Base-by-base conservation (phyloP, 179 eudicot genomes). In the Beta lomatogona region DNA sequence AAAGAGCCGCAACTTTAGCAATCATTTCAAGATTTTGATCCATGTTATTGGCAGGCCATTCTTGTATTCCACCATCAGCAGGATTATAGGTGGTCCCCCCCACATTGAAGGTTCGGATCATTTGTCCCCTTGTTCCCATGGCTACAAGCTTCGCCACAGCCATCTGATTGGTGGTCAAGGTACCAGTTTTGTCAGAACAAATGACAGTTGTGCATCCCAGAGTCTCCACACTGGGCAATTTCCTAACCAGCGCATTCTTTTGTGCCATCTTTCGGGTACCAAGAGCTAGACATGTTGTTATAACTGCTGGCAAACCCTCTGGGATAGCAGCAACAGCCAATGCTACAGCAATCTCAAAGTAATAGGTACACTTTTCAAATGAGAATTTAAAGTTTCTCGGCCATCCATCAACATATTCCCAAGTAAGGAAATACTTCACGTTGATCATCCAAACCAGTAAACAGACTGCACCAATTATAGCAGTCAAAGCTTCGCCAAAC, bases 261-360 rank as follows among this genome's bases (percentile, higher is more conserved):
- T 92, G 96, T 71, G 98, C 98, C 98, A 93, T 94, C 87, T 94
- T 94, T n/a, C 97, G 81, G 9, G 98, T 94, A 71, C 98, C 98
- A 71, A 94, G 96, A 9, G 98, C 98, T 75, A 94, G 87, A 79
- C 98, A 94, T n/a, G 98, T 93, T 5, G 98, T 94, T 67, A 94
- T 94, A 68, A 94, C 97, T 71, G 98, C 98, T 61, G 98, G 98
- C 73, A 94, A 83, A 72, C 98, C 98, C 84, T 94, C 97, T 2
- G 98, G 98, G 69, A 94, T 94, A 71, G 98, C 98, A 76, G 98
- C 98, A 77, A 94, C 98, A 21, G 98, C 98, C 83, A 94, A 77
- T 73, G 98, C 98, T 58, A 94, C 98, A 55, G 98, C 98, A 72
- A 94, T 94, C 83, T 94, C 94, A 76, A 94, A 94, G 83, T 94